Percentiles rank a stretch among this genome's conserved stretches.
Conservation (phyloP, 257 asterid genomes). For the Verbena officinalis region DNA sequence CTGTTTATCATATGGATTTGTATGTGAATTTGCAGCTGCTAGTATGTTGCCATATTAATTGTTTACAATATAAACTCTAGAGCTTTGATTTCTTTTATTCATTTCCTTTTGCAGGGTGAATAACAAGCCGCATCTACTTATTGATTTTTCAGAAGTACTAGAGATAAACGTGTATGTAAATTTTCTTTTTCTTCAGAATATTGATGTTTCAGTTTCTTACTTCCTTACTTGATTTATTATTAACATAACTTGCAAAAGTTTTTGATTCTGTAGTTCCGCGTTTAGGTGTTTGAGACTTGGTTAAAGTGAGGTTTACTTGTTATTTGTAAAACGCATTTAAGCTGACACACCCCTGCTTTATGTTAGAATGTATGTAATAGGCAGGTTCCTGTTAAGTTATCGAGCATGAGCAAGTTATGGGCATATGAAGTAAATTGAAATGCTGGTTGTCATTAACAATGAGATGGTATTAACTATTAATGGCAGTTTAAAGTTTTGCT, state of each 20-base stretch:
- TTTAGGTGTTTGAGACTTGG: slow-evolving; percentile 21
- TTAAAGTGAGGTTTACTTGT: slow-evolving; percentile 15
- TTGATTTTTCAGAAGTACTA: slow-evolving; percentile 84
- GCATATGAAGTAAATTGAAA: slow-evolving; percentile 5
- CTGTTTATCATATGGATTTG: background rate
- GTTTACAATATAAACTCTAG: background rate
- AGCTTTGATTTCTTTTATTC: slow-evolving; percentile 23
- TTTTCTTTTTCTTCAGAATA: slow-evolving; percentile 13
- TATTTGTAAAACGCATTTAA: slow-evolving; percentile 13
- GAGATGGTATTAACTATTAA: too few species aligned
- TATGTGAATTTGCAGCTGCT: slow-evolving; percentile 1
- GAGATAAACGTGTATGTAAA: slow-evolving; percentile 74
- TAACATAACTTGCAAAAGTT: background rate
- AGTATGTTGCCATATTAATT: background rate
- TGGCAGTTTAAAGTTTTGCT: too few species aligned
- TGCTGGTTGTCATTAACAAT: too few species aligned
- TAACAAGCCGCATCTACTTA: slow-evolving; percentile 80
- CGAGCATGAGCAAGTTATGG: background rate
- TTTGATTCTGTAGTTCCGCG: slow-evolving; percentile 22
- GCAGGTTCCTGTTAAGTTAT: background rate
- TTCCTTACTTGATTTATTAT: background rate
- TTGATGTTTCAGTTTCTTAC: background rate
- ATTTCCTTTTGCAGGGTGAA: slow-evolving; percentile 56
- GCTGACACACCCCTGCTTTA: slow-evolving; percentile 19
- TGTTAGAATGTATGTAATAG: slow-evolving; percentile 13